These are phyloP conservation scores for Saturnispora besseyi DNA, from an alignment of 805 yeast genomes.

Conservation along the genomic window DNA sequence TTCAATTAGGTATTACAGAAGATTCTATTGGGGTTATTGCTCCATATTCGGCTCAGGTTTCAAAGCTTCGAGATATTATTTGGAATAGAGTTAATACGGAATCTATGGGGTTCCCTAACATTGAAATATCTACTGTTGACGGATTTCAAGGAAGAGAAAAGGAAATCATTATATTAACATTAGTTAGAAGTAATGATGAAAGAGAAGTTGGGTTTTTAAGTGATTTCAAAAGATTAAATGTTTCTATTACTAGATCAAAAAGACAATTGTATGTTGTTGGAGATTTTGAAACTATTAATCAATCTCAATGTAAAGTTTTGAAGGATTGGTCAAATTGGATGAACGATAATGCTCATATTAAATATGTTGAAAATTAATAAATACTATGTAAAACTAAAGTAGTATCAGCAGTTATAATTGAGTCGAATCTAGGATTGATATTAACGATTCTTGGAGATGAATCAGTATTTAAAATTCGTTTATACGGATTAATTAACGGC, in stretches of 20 bases:
- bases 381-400: conserved; percentile 37
- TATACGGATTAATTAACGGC: conserved; percentile 6
- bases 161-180: conserved; percentile 67
- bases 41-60: conserved; percentile 86
- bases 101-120: conserved; percentile 23
- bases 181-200: conserved; percentile 71
- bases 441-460: conserved; percentile 34
- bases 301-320: conserved; percentile 39
- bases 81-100: conserved; percentile 14
- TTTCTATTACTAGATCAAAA: conserved; percentile 86
- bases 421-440: conserved; percentile 54
- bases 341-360: conserved; percentile 54
- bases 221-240: conserved; percentile 77
- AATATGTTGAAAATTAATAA: conserved; percentile 48
- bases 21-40: conserved; percentile 74
- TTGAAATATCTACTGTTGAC: conserved; percentile 87
- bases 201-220: conserved; percentile 71
- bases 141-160: conserved; percentile 97
- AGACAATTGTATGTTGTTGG: conserved; percentile 82
- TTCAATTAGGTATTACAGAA: conserved; percentile 43
- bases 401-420: conserved; percentile 57
- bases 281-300: conserved; percentile 61
- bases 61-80: conserved; percentile 42
- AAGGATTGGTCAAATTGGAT: conserved; percentile 62
- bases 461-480: neutral